These are phyloP conservation scores for Pseudogymnoascus sp. DNA, from an alignment of 2,329 filamentous ascomycete species.

Conservation along the genomic window DNA sequence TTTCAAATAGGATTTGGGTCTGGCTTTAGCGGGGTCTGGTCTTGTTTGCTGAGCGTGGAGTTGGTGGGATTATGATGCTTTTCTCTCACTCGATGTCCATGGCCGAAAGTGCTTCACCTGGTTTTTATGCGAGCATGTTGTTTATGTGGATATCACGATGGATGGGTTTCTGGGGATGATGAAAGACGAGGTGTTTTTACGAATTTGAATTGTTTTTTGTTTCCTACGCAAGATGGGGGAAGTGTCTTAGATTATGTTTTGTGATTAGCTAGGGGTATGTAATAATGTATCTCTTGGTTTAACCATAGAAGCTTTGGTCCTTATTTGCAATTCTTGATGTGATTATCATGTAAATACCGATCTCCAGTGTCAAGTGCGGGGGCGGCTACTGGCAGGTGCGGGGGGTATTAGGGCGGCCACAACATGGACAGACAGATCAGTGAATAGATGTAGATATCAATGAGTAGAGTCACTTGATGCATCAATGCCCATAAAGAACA, in stretches of 20 bases:
- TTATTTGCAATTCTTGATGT: not conserved
- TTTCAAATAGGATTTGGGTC: conserved; percentile 22
- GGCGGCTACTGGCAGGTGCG: not conserved
- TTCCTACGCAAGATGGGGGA: not conserved
- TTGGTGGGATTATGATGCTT: conserved; percentile 34
- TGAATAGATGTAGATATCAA: not conserved
- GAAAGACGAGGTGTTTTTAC: not conserved
- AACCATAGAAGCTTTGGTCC: not conserved
- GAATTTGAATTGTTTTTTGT: not conserved
- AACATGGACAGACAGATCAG: not conserved
- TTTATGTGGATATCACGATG: conserved; percentile 19
- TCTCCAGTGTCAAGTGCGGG: conserved; percentile 3
- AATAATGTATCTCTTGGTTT: not conserved
- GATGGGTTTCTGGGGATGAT: conserved; percentile 13
- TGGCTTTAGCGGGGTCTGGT: conserved; percentile 32
- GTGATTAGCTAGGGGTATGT: conserved; percentile 8
- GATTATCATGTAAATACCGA: not conserved
- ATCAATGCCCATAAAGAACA: not conserved
- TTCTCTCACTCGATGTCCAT: conserved; percentile 36
- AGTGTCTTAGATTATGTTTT: conserved; percentile 1
- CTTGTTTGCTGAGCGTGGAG: conserved; percentile 45
- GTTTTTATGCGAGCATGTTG: conserved; percentile 23
- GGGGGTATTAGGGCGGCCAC: not conserved
- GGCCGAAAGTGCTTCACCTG: conserved; percentile 39
- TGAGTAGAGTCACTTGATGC: not conserved